Percentiles rank a stretch among this genome's conserved stretches.
Conservation (phyloP, 1,284 basidiomycete genomes). For the Irpex lacteus region DNA sequence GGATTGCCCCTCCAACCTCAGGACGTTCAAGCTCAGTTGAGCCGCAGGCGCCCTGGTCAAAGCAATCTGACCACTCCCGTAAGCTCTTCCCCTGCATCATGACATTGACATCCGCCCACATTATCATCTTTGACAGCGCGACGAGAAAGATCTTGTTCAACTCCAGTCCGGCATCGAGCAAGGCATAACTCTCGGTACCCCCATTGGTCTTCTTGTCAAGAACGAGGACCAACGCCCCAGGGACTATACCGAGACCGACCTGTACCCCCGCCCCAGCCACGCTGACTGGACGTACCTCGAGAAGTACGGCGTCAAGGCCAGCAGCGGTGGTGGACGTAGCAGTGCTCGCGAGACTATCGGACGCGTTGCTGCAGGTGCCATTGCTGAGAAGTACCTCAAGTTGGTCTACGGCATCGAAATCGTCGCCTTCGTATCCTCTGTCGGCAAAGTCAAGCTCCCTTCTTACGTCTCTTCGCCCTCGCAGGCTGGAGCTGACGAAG, state of each 20-base stretch:
- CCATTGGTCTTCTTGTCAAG: conserved; percentile 92
- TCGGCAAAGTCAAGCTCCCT: conserved; percentile 89
- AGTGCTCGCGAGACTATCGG: conserved; percentile 97
- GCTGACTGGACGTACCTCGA: conserved; percentile 98
- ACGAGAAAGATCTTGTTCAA: conserved; percentile 95
- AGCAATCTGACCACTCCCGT: conserved; percentile 96
- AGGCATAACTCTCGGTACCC: conserved; percentile 95
- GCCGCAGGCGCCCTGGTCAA: conserved; percentile 91
- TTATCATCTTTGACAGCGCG: conserved; percentile 56
- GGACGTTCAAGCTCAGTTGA: conserved; percentile 93
- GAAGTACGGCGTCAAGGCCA: conserved; percentile 98
- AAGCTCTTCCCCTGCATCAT: conserved; percentile 29
- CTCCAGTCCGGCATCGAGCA: conserved; percentile 95
- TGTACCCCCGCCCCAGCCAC: conserved; percentile 96
- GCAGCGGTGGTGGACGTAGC: conserved; percentile 92
- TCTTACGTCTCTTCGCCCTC: conserved; percentile 42
- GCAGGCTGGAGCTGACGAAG: conserved; percentile 47
- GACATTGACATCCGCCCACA: not conserved
- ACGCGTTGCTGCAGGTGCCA: conserved; percentile 96
- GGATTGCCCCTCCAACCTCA: conserved; percentile 78
- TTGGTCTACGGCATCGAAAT: conserved; percentile 90
- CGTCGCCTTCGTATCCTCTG: conserved; percentile 95
- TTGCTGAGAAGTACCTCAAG: conserved; percentile 95
- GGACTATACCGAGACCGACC: conserved; percentile 98
- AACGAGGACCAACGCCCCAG: conserved; percentile 99